Conservation (phyloP, 768 basidiomycete species). For the Lentinula sp. region DNA sequence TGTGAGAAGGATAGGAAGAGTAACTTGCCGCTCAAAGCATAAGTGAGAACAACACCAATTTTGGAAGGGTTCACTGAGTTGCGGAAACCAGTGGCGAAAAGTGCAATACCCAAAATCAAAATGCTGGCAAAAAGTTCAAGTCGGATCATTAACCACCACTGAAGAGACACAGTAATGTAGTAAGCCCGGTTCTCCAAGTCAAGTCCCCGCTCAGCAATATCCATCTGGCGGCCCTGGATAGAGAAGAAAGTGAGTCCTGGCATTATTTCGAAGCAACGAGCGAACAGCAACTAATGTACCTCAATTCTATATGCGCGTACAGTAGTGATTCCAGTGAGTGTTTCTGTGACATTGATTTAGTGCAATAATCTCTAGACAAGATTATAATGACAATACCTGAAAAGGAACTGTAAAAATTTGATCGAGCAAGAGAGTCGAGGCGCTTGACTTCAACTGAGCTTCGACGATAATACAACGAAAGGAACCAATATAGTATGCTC, state of each 20-base stretch:
- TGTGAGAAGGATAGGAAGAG: neutral
- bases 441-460: slow-evolving; percentile 63
- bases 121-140: slow-evolving; percentile 64
- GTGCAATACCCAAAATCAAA: slow-evolving; percentile 62
- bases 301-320: slow-evolving; percentile 56
- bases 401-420: slow-evolving; percentile 50
- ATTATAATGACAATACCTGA: slow-evolving; percentile 33
- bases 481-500: slow-evolving; percentile 43
- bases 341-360: slow-evolving; percentile 30
- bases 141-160: slow-evolving; percentile 58
- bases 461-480: slow-evolving; percentile 51
- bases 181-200: slow-evolving; percentile 60
- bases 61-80: slow-evolving; percentile 50
- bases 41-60: slow-evolving; percentile 56
- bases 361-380: neutral
- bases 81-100: slow-evolving; percentile 64
- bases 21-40: slow-evolving; percentile 42
- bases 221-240: slow-evolving; percentile 38
- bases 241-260: neutral
- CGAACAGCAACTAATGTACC: slow-evolving; percentile 20
- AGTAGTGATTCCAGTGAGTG: slow-evolving; percentile 57
- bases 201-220: slow-evolving; percentile 44
- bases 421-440: slow-evolving; percentile 57
- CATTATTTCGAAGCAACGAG: neutral
- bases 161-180: slow-evolving; percentile 59